phyloP scores from a whole-genome alignment of 1,284 basidiomycete genomes.

The Taiwanofungus camphoratus region DNA sequence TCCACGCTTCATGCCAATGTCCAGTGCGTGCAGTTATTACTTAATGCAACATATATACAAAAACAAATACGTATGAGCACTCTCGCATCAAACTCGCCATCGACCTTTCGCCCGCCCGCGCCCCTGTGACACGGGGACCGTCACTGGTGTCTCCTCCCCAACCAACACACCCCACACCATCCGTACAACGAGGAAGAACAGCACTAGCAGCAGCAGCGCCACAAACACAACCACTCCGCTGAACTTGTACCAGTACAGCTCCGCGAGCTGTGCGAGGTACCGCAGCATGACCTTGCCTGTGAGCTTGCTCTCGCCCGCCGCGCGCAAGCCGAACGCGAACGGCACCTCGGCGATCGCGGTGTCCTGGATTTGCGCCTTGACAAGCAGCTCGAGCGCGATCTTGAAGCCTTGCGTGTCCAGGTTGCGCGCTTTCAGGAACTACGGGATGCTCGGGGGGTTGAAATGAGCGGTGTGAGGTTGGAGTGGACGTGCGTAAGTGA shows the following conservation, averaged over 20 bases:
- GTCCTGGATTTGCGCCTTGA: conserved; percentile 25
- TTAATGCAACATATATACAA: too few relatives aligned
- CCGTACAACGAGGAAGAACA: conserved; percentile 2
- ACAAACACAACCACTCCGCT: conserved; percentile 21
- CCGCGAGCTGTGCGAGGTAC: conserved; percentile 29
- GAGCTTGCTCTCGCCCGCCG: conserved; percentile 30
- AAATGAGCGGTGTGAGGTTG: too few relatives aligned
- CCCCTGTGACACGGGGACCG: too few relatives aligned
- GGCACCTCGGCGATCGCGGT: conserved; percentile 29
- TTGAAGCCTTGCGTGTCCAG: conserved; percentile 30
- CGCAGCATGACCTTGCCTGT: conserved; percentile 29
- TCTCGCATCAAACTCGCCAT: too few relatives aligned
- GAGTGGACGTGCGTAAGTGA: not conserved
- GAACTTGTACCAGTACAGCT: conserved; percentile 30
- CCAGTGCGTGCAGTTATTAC: too few relatives aligned
- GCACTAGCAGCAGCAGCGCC: conserved; percentile 1
- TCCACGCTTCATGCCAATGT: too few relatives aligned
- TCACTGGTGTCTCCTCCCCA: too few relatives aligned
- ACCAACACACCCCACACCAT: not conserved
- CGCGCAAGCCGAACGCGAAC: conserved; percentile 29
- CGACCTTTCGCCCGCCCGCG: too few relatives aligned
- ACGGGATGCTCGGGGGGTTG: too few relatives aligned
- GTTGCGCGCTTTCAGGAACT: conserved; percentile 29
- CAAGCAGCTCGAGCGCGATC: conserved; percentile 31
- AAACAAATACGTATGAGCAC: too few relatives aligned